Percentiles rank a stretch among this genome's conserved stretches.
Conservation (phyloP, 2,329 filamentous ascomycete species). For the Orbilia oligospora region DNA sequence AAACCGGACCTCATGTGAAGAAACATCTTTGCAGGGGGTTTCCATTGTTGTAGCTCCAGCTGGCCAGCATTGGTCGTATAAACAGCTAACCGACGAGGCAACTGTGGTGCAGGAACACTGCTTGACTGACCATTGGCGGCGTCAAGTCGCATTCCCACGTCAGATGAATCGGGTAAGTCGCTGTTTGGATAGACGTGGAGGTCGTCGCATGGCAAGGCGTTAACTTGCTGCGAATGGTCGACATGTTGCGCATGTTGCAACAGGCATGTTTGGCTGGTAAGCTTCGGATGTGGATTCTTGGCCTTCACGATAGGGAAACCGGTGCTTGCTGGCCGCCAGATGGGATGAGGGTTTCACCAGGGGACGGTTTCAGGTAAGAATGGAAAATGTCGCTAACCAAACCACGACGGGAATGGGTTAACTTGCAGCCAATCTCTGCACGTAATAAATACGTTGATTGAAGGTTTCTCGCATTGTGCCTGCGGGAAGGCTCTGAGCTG, state of each 20-base stretch:
- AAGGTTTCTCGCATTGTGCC: slow-evolving; percentile 60
- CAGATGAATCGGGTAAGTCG: slow-evolving; percentile 51
- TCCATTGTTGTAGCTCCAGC: slow-evolving; percentile 36
- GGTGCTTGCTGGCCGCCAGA: slow-evolving; percentile 33
- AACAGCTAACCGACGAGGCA: slow-evolving; percentile 34
- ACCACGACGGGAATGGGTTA: slow-evolving; percentile 38
- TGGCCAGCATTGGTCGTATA: slow-evolving; percentile 17
- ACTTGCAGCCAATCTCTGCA: slow-evolving; percentile 57
- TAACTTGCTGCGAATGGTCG: slow-evolving; percentile 52
- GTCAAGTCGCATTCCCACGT: slow-evolving; percentile 49
- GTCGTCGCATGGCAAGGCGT: slow-evolving; percentile 51
- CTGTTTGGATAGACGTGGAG: slow-evolving; percentile 58
- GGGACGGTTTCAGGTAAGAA: slow-evolving; percentile 59
- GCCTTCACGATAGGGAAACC: slow-evolving; percentile 45
- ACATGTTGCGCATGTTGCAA: slow-evolving; percentile 55
- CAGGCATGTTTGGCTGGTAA: slow-evolving; percentile 49
- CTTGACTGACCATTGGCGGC: slow-evolving; percentile 38
- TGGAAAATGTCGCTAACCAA: slow-evolving; percentile 53
- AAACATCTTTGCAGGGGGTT: slow-evolving; percentile 22
- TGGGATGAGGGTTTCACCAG: slow-evolving; percentile 56
- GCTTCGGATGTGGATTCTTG: slow-evolving; percentile 50
- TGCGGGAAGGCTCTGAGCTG: slow-evolving; percentile 53
- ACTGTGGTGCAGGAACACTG: slow-evolving; percentile 32
- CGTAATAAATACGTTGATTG: slow-evolving; percentile 61
- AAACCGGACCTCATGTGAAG: slow-evolving; percentile 13